Evolutionary conservation across 441 rosid genomes (phyloP).

Genomic region (Erysimum cheiri): DNA sequence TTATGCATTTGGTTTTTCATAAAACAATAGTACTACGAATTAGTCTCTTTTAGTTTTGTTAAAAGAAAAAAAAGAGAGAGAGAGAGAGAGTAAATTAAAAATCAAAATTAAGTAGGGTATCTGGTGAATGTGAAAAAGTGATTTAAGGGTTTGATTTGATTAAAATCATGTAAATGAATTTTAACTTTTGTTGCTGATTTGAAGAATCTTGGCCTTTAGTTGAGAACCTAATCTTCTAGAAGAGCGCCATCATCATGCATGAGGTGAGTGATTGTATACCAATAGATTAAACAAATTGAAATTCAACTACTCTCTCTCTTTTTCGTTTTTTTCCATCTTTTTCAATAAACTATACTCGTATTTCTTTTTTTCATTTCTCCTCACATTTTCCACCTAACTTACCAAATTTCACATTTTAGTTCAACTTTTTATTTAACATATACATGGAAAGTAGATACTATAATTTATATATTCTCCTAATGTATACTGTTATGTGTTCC

Average conservation of each 20-base stretch:
- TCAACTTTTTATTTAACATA: slow-evolving; percentile 29
- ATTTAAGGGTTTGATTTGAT: slow-evolving; percentile 8
- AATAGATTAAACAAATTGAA: slow-evolving; percentile 29
- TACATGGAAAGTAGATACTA: background rate
- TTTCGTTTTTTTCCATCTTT: slow-evolving; percentile 32
- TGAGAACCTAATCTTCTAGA: slow-evolving; percentile 37
- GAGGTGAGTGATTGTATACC: slow-evolving; percentile 42
- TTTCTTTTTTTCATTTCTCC: slow-evolving; percentile 5
- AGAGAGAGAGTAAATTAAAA: background rate
- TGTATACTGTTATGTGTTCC: background rate
- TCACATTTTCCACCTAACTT: slow-evolving; percentile 41
- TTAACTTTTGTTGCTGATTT: slow-evolving; percentile 17
- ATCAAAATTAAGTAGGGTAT: background rate
- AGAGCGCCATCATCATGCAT: slow-evolving; percentile 40
- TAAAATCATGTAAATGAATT: slow-evolving; percentile 2
- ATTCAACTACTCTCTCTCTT: slow-evolving; percentile 44
- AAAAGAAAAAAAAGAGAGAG: background rate
- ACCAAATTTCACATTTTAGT: slow-evolving; percentile 38
- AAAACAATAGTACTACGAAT: background rate
- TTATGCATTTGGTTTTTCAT: background rate
- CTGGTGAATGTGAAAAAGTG: slow-evolving; percentile 13
- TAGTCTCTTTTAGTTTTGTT: background rate
- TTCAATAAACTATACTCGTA: slow-evolving; percentile 18
- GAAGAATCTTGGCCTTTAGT: slow-evolving; percentile 15
- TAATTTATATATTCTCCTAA: background rate